A percentile compares a stretch with the other conserved stretches of the same genome.
Conservation (phyloP, 2,329 filamentous ascomycete species). For the Pseudopyricularia cyperi region DNA sequence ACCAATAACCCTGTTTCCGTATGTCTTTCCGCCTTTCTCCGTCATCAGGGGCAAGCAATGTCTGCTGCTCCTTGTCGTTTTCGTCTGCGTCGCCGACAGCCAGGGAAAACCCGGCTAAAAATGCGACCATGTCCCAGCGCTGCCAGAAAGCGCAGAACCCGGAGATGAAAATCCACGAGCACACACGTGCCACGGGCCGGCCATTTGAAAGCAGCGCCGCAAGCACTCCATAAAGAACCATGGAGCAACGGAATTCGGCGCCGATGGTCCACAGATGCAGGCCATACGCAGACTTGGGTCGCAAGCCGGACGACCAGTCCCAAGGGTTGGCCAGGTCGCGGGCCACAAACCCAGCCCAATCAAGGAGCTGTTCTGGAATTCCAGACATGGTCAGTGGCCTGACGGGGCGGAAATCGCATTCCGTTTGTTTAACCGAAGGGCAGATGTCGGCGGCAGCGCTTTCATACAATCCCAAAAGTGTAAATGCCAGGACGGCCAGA, state of each 20-base stretch:
- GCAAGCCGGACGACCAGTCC: neutral
- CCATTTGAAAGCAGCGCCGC: neutral
- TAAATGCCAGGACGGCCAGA: neutral
- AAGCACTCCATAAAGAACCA: neutral
- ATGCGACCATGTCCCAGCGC: neutral
- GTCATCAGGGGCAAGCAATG: neutral
- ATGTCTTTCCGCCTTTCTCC: neutral
- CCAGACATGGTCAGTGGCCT: neutral
- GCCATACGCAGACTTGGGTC: neutral
- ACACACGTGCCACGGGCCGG: neutral
- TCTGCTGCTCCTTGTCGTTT: neutral
- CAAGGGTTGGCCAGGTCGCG: neutral
- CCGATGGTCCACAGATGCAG: neutral
- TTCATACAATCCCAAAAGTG: neutral
- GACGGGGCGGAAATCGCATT: neutral
- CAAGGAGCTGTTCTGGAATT: neutral
- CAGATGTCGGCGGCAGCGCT: neutral
- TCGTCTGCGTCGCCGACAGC: neutral
- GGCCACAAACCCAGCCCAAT: neutral
- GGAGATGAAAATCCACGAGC: neutral
- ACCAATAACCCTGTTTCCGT: neutral
- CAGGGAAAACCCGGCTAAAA: neutral
- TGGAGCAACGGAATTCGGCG: neutral
- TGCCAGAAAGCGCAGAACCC: neutral
- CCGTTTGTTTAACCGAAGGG: neutral